Base-by-base conservation (phyloP, 31 red algal species). In the Odonthalia washingtoniensis region DNA sequence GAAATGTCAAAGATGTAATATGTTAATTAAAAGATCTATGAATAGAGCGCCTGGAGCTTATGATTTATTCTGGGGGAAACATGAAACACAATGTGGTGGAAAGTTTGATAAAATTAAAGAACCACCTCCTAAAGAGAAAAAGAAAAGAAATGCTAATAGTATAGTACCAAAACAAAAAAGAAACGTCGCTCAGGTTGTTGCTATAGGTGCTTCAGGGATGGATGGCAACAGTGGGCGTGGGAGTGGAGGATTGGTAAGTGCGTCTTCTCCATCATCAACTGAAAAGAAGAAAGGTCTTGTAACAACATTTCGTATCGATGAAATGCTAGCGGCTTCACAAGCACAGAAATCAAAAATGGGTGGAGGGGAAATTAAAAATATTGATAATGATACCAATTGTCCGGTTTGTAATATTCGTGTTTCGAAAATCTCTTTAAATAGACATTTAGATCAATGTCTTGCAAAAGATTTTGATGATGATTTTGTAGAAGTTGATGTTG, bases 21-120 rank as follows among this genome's bases (percentile, higher is more conserved):
- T 53, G 42, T 2, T 91, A 30, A 78, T 95, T 34, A 95, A 95
- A 63, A 43, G 93, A 17, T 73, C 87, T 24, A 95, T 95, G 93
- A 95, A 95, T 80, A 35, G 93, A 74, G 81, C 93, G 62, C 93
- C 93, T n/a, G 82, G 57, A 37, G 70, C 73, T 65, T 75, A 46
- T 40, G 93, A 95, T 69, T 32, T 60, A 40, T 90, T 81, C 42
- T 90, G 87, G 93, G 26, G 52, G 53, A 33, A 49, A 35, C 93
- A 95, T 87, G 40, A 57, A 43, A 14, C 43, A 30, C 44, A 26
- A 16, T 95, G 93, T 53, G 43, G 45, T 12, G 93, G 93, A 12
- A 35, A 1, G 0, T 95, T 90, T 87, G 75, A 77, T 9, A 95
- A 95, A 66, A 91, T 82, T 46, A 53, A 85, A 1, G 87, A 79